Base-by-base conservation (phyloP, 768 basidiomycete genomes). In the Heimioporus sp. region DNA sequence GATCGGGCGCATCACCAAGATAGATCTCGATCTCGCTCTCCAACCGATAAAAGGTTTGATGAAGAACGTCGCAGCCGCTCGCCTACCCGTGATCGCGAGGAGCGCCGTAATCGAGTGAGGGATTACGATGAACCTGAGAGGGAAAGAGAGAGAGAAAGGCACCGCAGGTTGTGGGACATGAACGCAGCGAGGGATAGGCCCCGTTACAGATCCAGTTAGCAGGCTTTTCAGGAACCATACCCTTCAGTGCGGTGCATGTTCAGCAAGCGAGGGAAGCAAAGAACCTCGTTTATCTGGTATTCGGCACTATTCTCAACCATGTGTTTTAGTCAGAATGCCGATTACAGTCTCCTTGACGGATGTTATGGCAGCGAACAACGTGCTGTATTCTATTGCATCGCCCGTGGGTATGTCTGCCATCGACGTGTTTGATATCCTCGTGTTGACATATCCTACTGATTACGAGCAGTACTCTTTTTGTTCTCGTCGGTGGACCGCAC, bases 161-260 rank as follows among this genome's bases (percentile, higher is more conserved):
- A 81, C 53, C 70, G 83, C 20, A 73, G 74, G 57, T 64, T 79
- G 40, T 83, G 83, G 83, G 77, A 80, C 48, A 60, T 64, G 45
- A 78, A 76, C 57, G 54, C 71, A 11, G 62, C 70, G 44, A 73
- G 81, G 54, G 71, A 79, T 34, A 61, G 55, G 20, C 65, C 62
- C 13, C 67, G 54, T 17, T 41, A 52, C 45, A 65, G 58, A 48
- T 39, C 53, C 38, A 45, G 38, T 51, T 69, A 69, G 58, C 36
- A 16, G 15, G 30, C 36, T 31, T 37, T 13, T 32, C 51, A 44
- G 52, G 51, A 53, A 46, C 56, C 35, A 36, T 54, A 43, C 34
- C 24, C 21, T 45, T 51, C 40, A 31, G 19, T 53, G 34, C 19
- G 31, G 16, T 54, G 44, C 47, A 37, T 30, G 43, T 54, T 59